Conservation (phyloP, 2,329 filamentous ascomycete species). For the Stagonosporopsis vannaccii region DNA sequence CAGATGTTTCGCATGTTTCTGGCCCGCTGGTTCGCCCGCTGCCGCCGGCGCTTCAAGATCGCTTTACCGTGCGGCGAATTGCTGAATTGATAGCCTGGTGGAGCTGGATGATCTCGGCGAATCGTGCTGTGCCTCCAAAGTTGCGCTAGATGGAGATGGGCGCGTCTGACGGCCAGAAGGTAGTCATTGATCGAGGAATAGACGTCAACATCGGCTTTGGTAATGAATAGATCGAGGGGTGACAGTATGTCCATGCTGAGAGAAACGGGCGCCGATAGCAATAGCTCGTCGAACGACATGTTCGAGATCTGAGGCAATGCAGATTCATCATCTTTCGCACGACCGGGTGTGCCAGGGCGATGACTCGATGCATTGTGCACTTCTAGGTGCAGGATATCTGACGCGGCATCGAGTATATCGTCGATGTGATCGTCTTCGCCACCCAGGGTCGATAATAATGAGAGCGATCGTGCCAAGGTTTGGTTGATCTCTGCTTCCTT, state of each 20-base stretch:
- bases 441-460: constrained; percentile 77
- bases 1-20: constrained; percentile 80
- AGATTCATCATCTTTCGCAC: constrained; percentile 42
- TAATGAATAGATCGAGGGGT: constrained; percentile 87
- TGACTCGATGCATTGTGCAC: constrained; percentile 58
- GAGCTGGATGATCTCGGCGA: constrained; percentile 77
- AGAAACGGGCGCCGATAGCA: constrained; percentile 78
- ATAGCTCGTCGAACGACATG: constrained; percentile 76
- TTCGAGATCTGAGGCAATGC: constrained; percentile 49
- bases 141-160: constrained; percentile 82
- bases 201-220: constrained; percentile 73
- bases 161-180: constrained; percentile 81
- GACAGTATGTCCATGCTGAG: constrained; percentile 76
- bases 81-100: constrained; percentile 69
- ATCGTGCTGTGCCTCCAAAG: constrained; percentile 86
- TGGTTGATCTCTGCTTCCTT: constrained; percentile 88
- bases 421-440: constrained; percentile 77
- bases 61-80: constrained; percentile 67
- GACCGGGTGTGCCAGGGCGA: constrained; percentile 52
- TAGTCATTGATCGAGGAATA: constrained; percentile 91
- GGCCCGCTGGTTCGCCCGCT: constrained; percentile 69
- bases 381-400: constrained; percentile 74
- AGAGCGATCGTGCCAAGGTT: constrained; percentile 79
- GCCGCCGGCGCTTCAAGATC: constrained; percentile 67
- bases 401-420: constrained; percentile 82